A percentile compares a stretch with the other conserved stretches of the same genome.
These are phyloP conservation scores for Pulchroboletus neoregius DNA, from an alignment of 1,284 basidiomycete genomes.

Conservation along the genomic window DNA sequence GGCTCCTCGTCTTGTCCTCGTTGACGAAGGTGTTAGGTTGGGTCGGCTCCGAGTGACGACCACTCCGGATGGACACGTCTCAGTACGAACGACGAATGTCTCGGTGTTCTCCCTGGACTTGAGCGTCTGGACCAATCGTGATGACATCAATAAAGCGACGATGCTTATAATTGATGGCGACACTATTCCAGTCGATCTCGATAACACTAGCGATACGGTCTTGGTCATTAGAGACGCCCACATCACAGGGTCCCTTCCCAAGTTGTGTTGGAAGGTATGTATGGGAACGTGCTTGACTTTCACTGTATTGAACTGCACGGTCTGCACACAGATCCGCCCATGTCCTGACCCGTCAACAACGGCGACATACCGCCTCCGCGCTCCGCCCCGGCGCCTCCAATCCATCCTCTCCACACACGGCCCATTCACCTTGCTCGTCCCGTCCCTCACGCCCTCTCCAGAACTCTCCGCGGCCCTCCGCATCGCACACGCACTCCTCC, in stretches of 20 bases:
- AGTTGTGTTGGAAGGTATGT: slow-evolving; percentile 25
- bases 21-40: slow-evolving; percentile 15
- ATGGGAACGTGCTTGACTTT: background rate
- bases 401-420: slow-evolving; percentile 52
- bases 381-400: slow-evolving; percentile 49
- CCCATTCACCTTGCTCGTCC: slow-evolving; percentile 55
- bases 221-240: slow-evolving; percentile 14
- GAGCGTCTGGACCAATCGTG: background rate
- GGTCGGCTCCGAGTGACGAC: slow-evolving; percentile 26
- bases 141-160: background rate
- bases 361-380: background rate
- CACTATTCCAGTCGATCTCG: background rate
- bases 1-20: background rate
- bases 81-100: slow-evolving; percentile 26
- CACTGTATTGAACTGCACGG: background rate
- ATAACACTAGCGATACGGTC: background rate
- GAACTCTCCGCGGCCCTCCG: slow-evolving; percentile 48
- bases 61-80: slow-evolving; percentile 2
- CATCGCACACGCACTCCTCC: slow-evolving; percentile 62
- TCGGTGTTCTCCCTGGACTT: slow-evolving; percentile 21
- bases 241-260: background rate
- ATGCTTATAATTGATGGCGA: slow-evolving; percentile 15
- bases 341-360: background rate
- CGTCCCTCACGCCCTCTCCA: slow-evolving; percentile 39
- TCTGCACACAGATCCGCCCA: slow-evolving; percentile 7